Evolutionary conservation across 305 asterid species (phyloP), one percentile per base, ranked within the genome.

Genomic region (Rubia balearica): DNA sequence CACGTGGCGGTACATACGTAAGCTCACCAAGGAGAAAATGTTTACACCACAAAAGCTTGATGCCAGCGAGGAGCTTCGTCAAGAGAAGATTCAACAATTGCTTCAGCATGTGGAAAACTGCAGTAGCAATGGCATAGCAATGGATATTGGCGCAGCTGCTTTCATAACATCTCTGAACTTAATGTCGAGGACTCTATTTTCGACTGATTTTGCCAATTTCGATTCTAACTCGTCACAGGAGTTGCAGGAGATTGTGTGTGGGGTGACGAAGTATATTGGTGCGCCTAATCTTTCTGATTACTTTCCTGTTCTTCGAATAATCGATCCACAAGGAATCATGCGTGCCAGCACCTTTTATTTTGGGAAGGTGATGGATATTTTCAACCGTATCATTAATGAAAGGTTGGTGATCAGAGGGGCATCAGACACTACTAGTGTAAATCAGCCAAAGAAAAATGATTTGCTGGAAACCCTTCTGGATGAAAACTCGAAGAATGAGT

Each of bases 1-100:
- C 7, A 75, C 65, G 4, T 81, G 87, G 85, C 77, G 82, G 7
- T 81, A 80, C 66, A 76, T 80, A 5, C 73, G 87, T 0, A 83
- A 70, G 43, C 61, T 80, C 19, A 67, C 78, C 53, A 80, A 70
- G 61, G 83, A 83, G 22, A 73, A 76, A 0, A 64, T 81, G 71
- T 81, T 81, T 21, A 68, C 87, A 0, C 43, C 33, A 8, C 61
- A 59, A 1, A 78, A 61, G 30, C 76, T 83, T 1, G 77, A 81
- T 7, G 77, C 77, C 12, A 69, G 77, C 73, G 76, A 73, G 62
- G 75, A 65, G 12, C 61, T 74, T 19, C 70, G 85, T 51, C 71
- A 8, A 14, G 82, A 76, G 51, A 72, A 77, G 74, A 12, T 79
- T 60, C 65, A 61, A 30, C 33, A 30, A 30, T 30, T 30, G 33